phyloP scores from a whole-genome alignment of 1,284 basidiomycete species.

The Tilletia indica region DNA sequence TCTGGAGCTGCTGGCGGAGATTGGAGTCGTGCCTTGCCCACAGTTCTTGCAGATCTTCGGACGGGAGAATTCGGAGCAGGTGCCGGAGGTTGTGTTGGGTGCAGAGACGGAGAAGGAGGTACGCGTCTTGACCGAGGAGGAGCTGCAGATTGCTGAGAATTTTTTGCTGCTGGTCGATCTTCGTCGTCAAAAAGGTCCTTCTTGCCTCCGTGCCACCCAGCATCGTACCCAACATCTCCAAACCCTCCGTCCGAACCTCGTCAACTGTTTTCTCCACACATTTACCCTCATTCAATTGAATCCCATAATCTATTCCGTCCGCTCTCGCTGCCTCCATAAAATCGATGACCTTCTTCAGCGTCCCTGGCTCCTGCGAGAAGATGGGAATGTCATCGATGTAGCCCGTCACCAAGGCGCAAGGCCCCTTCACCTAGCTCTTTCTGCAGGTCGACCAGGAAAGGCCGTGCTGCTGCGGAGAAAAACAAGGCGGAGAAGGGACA shows the following conservation, averaged over 20 bases:
- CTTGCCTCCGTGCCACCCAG: background rate
- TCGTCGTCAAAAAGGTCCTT: background rate
- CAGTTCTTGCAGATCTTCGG: background rate
- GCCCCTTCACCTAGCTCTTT: background rate
- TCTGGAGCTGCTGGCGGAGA: background rate
- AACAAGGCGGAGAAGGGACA: background rate
- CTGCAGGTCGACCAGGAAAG: background rate
- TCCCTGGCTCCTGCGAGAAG: background rate
- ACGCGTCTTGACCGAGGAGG: background rate
- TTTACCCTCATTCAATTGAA: background rate
- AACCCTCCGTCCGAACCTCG: background rate
- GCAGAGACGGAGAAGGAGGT: background rate
- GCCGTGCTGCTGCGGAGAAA: background rate
- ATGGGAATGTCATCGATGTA: background rate
- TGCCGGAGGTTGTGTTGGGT: conserved; percentile 15
- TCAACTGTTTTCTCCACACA: background rate
- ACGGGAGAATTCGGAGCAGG: background rate
- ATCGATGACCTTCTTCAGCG: background rate
- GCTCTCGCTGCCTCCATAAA: background rate
- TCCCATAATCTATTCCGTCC: background rate
- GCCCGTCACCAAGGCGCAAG: background rate
- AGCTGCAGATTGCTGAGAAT: background rate
- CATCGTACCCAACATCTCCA: background rate
- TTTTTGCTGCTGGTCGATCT: background rate
- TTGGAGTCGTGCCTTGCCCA: background rate